Evolutionary conservation across 495 filamentous ascomycete genomes (phyloP).

Genomic region (Hyaloscypha variabilis): DNA sequence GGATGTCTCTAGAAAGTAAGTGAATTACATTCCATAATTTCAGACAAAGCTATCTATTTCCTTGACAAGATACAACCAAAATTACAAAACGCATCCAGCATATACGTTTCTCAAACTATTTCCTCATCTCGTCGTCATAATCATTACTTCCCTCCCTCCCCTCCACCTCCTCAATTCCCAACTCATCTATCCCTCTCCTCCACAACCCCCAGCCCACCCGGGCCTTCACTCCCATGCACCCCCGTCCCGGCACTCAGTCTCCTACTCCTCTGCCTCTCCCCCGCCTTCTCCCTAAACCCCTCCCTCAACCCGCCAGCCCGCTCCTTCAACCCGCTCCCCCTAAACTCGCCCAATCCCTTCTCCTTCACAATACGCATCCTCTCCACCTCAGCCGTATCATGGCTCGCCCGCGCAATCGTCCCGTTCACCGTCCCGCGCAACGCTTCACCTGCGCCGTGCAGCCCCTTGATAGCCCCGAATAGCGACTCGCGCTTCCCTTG

Average conservation of each 20-base stretch:
- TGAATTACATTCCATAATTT: neutral
- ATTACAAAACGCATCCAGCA: neutral
- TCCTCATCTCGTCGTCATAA: neutral
- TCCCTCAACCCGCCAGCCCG: slow-evolving; percentile 11
- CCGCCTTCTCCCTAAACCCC: slow-evolving; percentile 20
- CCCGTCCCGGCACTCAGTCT: slow-evolving; percentile 12
- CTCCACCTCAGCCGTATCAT: slow-evolving; percentile 23
- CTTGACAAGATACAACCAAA: neutral
- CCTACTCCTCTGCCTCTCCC: slow-evolving; percentile 8
- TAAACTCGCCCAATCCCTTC: slow-evolving; percentile 21
- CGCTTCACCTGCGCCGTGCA: slow-evolving; percentile 24
- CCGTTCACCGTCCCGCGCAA: slow-evolving; percentile 21
- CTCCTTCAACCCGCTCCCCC: slow-evolving; percentile 20
- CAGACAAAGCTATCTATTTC: neutral
- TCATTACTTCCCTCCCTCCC: neutral
- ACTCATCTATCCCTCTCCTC: slow-evolving; percentile 8
- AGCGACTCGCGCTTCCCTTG: slow-evolving; percentile 10
- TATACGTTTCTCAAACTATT: neutral
- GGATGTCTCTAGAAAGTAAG: too few relatives aligned
- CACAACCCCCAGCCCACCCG: slow-evolving; percentile 8
- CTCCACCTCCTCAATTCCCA: neutral
- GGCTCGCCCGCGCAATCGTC: slow-evolving; percentile 17
- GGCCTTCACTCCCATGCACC: slow-evolving; percentile 26
- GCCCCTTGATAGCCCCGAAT: slow-evolving; percentile 12
- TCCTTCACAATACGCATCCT: slow-evolving; percentile 19